Percentiles rank a stretch among this genome's conserved stretches.
Evolutionary conservation across 2,329 filamentous ascomycete genomes (phyloP).

Genomic region (Endothia cerciana): DNA sequence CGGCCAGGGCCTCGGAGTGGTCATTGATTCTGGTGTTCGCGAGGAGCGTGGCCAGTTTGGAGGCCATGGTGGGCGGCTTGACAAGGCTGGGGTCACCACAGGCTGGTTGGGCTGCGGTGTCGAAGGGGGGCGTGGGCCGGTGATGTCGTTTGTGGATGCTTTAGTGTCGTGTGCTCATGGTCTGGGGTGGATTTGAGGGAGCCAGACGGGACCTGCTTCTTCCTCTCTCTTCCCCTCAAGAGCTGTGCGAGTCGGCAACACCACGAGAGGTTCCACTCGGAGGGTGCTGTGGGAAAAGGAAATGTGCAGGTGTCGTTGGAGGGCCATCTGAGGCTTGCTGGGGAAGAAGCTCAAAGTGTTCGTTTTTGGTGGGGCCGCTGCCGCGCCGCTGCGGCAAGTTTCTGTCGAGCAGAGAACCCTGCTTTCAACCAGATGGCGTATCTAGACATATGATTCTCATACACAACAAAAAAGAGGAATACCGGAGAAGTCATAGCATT

Average conservation of each 20-base stretch:
- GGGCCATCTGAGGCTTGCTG: neutral
- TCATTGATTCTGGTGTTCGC: slow-evolving; percentile 64
- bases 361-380: neutral
- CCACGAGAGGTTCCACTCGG: neutral
- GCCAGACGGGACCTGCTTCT: neutral
- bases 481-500: neutral
- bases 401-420: neutral
- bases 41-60: slow-evolving; percentile 58
- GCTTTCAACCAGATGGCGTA: too few relatives aligned
- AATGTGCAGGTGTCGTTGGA: neutral
- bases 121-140: neutral
- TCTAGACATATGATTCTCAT: too few relatives aligned
- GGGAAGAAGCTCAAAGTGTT: neutral
- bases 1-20: slow-evolving; percentile 73
- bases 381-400: neutral
- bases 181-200: neutral
- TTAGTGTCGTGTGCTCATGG: slow-evolving; percentile 16
- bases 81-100: neutral
- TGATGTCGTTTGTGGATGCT: neutral
- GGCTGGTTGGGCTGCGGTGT: neutral
- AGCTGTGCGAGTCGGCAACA: neutral
- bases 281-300: neutral
- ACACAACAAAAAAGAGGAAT: too few relatives aligned
- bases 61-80: slow-evolving; percentile 30
- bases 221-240: neutral